phyloP scores from a whole-genome alignment of 2,329 filamentous ascomycete genomes.

The Aureobasidium zeae region DNA sequence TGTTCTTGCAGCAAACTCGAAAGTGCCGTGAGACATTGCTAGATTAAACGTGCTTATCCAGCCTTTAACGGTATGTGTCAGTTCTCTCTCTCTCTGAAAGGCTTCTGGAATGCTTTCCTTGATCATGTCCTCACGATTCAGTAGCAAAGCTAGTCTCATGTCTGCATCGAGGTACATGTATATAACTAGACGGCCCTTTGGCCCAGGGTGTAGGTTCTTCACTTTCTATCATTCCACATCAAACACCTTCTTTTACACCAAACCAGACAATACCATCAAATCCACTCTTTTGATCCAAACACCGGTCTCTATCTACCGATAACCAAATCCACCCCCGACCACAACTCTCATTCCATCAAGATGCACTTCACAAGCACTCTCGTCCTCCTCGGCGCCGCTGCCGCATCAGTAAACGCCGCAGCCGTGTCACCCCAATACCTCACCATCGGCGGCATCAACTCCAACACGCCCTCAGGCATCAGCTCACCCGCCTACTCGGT shows the following conservation, averaged over 20 bases:
- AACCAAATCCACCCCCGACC: not conserved
- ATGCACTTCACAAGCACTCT: constrained; percentile 11
- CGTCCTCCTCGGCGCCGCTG: constrained; percentile 4
- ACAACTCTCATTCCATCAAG: not conserved
- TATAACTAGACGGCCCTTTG: not conserved
- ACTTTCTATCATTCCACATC: not conserved
- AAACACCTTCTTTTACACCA: not conserved
- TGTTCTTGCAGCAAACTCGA: not conserved
- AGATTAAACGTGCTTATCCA: not conserved
- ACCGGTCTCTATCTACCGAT: not conserved
- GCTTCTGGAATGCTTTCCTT: not conserved
- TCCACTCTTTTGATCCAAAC: not conserved
- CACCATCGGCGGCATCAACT: constrained; percentile 3
- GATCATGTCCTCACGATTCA: too few species aligned
- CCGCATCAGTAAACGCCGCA: not conserved
- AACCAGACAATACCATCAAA: too few species aligned
- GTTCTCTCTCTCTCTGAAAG: not conserved
- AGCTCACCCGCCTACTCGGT: not conserved
- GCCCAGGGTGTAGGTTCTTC: not conserved
- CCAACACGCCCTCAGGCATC: constrained; percentile 11
- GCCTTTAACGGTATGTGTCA: constrained; percentile 8
- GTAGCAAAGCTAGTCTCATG: too few species aligned
- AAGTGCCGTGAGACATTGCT: not conserved
- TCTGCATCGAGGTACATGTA: not conserved
- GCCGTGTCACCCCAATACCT: constrained; percentile 8